A percentile compares a stretch with the other conserved stretches of the same genome.
Conservation (phyloP, 2,329 filamentous ascomycete genomes). For the Hypoxylon sp. region DNA sequence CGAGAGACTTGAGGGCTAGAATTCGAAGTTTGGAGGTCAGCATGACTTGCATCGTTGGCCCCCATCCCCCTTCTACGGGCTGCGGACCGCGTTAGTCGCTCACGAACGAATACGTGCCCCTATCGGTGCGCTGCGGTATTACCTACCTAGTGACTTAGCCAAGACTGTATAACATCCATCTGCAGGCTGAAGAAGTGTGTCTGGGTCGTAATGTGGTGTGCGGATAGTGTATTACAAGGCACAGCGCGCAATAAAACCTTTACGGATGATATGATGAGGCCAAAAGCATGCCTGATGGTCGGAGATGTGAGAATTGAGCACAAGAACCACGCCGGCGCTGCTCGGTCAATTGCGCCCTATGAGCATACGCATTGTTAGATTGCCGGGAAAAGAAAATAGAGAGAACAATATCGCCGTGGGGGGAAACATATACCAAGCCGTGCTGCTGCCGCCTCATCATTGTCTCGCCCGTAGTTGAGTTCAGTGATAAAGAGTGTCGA, state of each 20-base stretch:
- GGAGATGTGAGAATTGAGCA: conserved; percentile 13
- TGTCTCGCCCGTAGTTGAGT: conserved; percentile 19
- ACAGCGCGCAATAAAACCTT: not conserved
- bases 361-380: conserved; percentile 19
- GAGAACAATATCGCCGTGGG: conserved; percentile 23
- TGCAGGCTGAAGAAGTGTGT: conserved; percentile 22
- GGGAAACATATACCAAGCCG: conserved; percentile 33
- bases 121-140: conserved; percentile 16
- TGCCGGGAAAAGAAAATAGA: conserved; percentile 20
- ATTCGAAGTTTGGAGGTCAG: conserved; percentile 40
- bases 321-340: not conserved
- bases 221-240: conserved; percentile 17
- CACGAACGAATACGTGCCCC: conserved; percentile 29
- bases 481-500: conserved; percentile 24
- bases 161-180: conserved; percentile 28
- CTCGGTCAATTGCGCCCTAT: conserved; percentile 13
- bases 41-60: conserved; percentile 36
- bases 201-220: conserved; percentile 27
- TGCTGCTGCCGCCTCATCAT: conserved; percentile 20
- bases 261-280: conserved; percentile 9
- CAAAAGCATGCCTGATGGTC: conserved; percentile 9
- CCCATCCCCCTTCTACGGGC: conserved; percentile 16
- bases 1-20: conserved; percentile 31
- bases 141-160: conserved; percentile 22
- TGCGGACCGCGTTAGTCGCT: conserved; percentile 20